phyloP scores from a whole-genome alignment of 176 grass and related monocot genomes.

The Secale cereale region DNA sequence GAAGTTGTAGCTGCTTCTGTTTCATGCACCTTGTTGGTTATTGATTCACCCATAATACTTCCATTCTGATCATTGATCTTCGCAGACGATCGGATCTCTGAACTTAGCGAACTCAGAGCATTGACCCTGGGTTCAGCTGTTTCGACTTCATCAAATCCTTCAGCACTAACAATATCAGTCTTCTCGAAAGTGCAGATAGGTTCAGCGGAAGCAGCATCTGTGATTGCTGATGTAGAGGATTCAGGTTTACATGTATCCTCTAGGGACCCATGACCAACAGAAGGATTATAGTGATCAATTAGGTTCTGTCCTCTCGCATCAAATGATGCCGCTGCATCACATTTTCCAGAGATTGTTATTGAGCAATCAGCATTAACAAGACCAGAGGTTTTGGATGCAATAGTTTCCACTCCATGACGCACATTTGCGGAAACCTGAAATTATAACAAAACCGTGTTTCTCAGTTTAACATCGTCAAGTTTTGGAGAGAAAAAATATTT shows the following conservation, averaged over 20 bases:
- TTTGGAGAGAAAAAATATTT: not conserved
- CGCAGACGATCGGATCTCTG: conserved; percentile 17
- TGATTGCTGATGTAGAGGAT: conserved; percentile 6
- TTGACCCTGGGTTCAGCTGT: not conserved
- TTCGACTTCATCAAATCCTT: conserved; percentile 13
- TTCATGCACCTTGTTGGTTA: not conserved
- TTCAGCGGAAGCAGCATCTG: conserved; percentile 18
- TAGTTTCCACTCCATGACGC: conserved; percentile 9
- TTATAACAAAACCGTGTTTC: conserved; percentile 7
- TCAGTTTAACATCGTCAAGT: conserved; percentile 6
- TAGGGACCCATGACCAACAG: too few species aligned
- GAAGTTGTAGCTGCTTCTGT: conserved; percentile 2
- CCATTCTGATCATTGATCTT: not conserved
- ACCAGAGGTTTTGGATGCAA: conserved; percentile 19
- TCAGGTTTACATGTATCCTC: not conserved
- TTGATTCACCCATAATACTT: not conserved
- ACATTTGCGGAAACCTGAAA: conserved; percentile 40
- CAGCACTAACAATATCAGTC: not conserved
- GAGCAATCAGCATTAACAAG: conserved; percentile 8
- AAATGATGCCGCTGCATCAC: not conserved
- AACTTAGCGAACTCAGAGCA: not conserved
- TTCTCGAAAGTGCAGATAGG: not conserved
- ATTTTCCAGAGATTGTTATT: conserved; percentile 18
- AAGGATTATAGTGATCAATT: too few species aligned
- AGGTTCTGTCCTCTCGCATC: too few species aligned